Conservation (phyloP, 192 early-diverging fungal genomes). For the Mortierella hygrophila region DNA sequence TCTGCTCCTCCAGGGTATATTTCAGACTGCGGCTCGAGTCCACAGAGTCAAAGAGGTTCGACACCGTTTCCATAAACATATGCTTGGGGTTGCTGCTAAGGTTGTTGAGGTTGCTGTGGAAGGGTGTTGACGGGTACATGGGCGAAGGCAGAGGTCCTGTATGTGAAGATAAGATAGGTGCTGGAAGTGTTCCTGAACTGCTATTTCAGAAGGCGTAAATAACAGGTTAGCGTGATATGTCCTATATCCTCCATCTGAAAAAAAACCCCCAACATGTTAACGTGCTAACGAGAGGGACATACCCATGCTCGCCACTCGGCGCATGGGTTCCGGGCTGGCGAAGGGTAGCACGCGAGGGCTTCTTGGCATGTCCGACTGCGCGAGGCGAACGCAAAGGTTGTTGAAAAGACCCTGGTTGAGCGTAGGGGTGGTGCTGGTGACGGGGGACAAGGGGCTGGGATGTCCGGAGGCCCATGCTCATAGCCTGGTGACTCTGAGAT, state of each 20-base stretch:
- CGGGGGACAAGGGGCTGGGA: conserved; percentile 36
- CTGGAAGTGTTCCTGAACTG: conserved; percentile 45
- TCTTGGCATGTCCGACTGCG: conserved; percentile 31
- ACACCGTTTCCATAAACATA: conserved; percentile 68
- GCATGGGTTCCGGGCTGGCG: conserved; percentile 20
- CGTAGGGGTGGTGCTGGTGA: conserved; percentile 49
- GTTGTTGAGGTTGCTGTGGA: conserved; percentile 33
- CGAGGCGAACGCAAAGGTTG: conserved; percentile 46
- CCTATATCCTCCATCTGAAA: background rate
- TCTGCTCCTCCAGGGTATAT: conserved; percentile 80
- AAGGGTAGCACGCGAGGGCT: conserved; percentile 28
- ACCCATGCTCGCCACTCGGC: conserved; percentile 21
- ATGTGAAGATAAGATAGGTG: conserved; percentile 51
- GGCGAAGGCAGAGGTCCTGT: conserved; percentile 58
- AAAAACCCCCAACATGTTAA: background rate
- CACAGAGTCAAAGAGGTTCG: conserved; percentile 67
- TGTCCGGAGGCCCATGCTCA: conserved; percentile 51
- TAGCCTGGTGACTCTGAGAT: conserved; percentile 54
- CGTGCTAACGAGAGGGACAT: background rate
- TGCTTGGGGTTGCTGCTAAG: conserved; percentile 61
- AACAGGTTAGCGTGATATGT: too few species aligned
- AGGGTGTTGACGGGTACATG: conserved; percentile 65
- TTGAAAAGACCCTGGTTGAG: conserved; percentile 26
- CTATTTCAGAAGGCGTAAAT: background rate
- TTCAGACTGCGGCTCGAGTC: conserved; percentile 73